Conservation (phyloP, 805 yeast species). For the Tetrapisispora iriomotensis region DNA sequence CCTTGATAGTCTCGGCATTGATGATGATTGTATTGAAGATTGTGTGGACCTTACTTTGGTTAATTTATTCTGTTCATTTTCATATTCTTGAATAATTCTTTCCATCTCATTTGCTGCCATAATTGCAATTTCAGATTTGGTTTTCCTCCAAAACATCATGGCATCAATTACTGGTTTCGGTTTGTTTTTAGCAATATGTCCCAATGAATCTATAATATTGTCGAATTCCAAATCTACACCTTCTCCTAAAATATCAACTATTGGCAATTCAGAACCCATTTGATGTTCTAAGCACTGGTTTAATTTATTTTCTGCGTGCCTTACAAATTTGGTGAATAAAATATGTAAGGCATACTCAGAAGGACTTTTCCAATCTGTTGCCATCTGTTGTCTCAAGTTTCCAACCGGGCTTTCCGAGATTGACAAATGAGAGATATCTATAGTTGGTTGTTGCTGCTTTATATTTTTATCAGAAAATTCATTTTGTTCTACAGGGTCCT, state of each 20-base stretch:
- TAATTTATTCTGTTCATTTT: slow-evolving; percentile 13
- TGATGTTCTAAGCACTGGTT: slow-evolving; percentile 60
- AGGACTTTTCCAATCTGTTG: slow-evolving; percentile 56
- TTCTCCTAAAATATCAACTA: slow-evolving; percentile 66
- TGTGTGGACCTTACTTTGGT: slow-evolving; percentile 1
- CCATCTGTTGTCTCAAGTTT: slow-evolving; percentile 30
- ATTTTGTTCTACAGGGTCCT: not conserved
- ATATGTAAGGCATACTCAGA: slow-evolving; percentile 91
- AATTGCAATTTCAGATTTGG: slow-evolving; percentile 78
- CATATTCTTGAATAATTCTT: slow-evolving; percentile 31
- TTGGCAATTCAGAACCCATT: slow-evolving; percentile 60
- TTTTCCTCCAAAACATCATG: slow-evolving; percentile 96
- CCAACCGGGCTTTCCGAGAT: slow-evolving; percentile 20
- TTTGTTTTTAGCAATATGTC: slow-evolving; percentile 78
- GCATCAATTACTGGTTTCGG: slow-evolving; percentile 96
- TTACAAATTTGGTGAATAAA: slow-evolving; percentile 87
- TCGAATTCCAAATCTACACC: slow-evolving; percentile 85
- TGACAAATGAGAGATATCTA: slow-evolving; percentile 5
- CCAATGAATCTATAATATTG: slow-evolving; percentile 73
- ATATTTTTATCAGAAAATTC: not conserved
- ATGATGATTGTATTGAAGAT: not conserved
- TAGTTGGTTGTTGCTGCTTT: slow-evolving; percentile 2
- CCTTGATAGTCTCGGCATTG: slow-evolving; percentile 18
- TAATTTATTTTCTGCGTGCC: slow-evolving; percentile 83
- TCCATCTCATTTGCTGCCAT: slow-evolving; percentile 48